These are phyloP conservation scores for Boletus sp. DNA, from an alignment of 768 basidiomycete species.

Conservation along the genomic window DNA sequence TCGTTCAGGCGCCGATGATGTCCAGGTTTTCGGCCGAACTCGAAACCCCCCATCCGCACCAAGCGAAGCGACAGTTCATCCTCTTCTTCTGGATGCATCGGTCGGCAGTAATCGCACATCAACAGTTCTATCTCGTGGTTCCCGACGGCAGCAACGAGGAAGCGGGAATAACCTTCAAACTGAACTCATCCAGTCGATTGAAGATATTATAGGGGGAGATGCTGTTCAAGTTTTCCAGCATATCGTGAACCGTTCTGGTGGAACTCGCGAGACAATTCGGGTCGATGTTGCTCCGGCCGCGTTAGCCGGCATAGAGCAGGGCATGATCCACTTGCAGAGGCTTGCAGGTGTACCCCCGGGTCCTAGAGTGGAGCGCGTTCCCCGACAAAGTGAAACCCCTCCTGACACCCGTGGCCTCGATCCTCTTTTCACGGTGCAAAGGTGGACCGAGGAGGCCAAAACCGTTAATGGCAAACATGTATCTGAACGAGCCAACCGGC, in stretches of 20 bases:
- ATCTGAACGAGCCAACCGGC: constrained; percentile 58
- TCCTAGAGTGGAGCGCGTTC: constrained; percentile 57
- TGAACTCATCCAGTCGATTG: constrained; percentile 72
- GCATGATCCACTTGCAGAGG: constrained; percentile 46
- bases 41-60: constrained; percentile 49
- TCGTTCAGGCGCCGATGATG: constrained; percentile 46
- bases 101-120: constrained; percentile 42
- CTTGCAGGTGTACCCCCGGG: constrained; percentile 47
- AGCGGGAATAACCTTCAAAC: constrained; percentile 43
- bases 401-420: constrained; percentile 51
- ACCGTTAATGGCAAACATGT: constrained; percentile 75
- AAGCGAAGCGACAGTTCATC: constrained; percentile 77
- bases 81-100: constrained; percentile 69
- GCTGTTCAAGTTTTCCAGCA: constrained; percentile 84
- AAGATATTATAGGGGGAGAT: constrained; percentile 77
- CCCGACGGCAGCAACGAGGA: constrained; percentile 57
- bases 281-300: constrained; percentile 71
- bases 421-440: constrained; percentile 75
- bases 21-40: constrained; percentile 61
- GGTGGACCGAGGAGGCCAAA: constrained; percentile 89
- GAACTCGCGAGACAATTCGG: constrained; percentile 63
- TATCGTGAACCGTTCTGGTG: constrained; percentile 61
- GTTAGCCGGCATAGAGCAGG: constrained; percentile 57
- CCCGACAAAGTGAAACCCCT: constrained; percentile 48
- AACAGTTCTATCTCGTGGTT: constrained; percentile 42